Conservation (phyloP, 306 rosid species). For the Spatholobus suberectus region DNA sequence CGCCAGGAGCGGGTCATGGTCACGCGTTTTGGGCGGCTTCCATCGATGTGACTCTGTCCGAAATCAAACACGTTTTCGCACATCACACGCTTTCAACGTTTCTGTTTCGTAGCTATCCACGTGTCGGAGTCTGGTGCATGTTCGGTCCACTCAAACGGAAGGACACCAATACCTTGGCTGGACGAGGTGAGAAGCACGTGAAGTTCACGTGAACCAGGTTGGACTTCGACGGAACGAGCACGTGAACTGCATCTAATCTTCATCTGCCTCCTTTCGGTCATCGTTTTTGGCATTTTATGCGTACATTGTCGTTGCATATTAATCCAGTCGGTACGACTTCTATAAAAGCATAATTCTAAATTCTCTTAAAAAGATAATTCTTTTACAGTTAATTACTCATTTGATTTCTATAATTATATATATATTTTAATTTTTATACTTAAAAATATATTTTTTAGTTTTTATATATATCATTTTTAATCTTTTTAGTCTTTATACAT, state of each 20-base stretch:
- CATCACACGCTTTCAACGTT: constrained; percentile 32
- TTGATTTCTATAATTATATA: too few species aligned
- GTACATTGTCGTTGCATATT: background rate
- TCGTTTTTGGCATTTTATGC: background rate
- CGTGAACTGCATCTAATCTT: constrained; percentile 18
- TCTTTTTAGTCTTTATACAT: too few species aligned
- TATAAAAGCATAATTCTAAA: too few species aligned
- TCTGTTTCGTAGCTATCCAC: background rate
- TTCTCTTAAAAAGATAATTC: too few species aligned
- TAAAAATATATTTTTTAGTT: too few species aligned
- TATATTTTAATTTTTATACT: too few species aligned
- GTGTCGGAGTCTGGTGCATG: background rate
- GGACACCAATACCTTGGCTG: too few species aligned
- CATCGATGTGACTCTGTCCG: background rate
- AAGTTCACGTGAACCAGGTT: constrained; percentile 30
- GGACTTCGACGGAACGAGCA: constrained; percentile 5
- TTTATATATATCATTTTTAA: too few species aligned
- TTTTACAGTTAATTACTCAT: too few species aligned
- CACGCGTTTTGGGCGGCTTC: constrained; percentile 33
- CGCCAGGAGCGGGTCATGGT: background rate
- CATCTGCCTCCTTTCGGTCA: background rate
- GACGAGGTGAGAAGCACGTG: constrained; percentile 13
- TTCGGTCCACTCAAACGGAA: too few species aligned
- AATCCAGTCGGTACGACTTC: background rate
- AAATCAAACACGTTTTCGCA: constrained; percentile 36